Evolutionary conservation across 2,329 filamentous ascomycete species (phyloP).

Genomic region (Trichoderma endophyticum): DNA sequence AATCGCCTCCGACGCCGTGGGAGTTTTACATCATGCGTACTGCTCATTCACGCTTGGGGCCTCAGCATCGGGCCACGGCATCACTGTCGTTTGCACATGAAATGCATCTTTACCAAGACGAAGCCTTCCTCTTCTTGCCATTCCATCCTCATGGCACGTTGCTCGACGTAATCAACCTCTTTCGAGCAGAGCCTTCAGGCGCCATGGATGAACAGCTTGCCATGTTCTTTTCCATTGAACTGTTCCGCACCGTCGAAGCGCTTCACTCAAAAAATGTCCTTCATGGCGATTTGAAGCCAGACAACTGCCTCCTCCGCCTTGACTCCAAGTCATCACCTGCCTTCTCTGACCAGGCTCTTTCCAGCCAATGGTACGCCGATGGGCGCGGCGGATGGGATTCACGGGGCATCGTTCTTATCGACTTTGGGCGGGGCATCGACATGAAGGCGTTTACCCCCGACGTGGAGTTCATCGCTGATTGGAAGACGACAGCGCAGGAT

Average conservation of each 20-base stretch:
- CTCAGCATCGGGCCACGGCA: slow-evolving; percentile 66
- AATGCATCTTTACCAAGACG: slow-evolving; percentile 86
- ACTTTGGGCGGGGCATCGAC: slow-evolving; percentile 93
- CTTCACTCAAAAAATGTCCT: slow-evolving; percentile 76
- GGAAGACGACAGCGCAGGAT: slow-evolving; percentile 83
- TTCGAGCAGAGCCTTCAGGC: slow-evolving; percentile 66
- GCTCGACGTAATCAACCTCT: slow-evolving; percentile 89
- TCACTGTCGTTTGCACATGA: slow-evolving; percentile 83
- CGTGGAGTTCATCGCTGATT: slow-evolving; percentile 87
- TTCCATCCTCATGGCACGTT: slow-evolving; percentile 87
- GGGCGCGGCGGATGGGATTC: slow-evolving; percentile 75
- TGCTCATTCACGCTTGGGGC: slow-evolving; percentile 70
- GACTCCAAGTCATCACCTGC: slow-evolving; percentile 40
- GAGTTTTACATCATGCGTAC: slow-evolving; percentile 95
- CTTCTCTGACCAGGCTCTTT: slow-evolving; percentile 43
- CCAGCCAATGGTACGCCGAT: slow-evolving; percentile 65
- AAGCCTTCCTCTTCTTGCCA: slow-evolving; percentile 84
- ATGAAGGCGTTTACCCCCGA: slow-evolving; percentile 76
- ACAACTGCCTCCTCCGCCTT: slow-evolving; percentile 90
- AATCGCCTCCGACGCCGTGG: slow-evolving; percentile 83
- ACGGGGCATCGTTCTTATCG: slow-evolving; percentile 83
- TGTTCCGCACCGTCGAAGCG: slow-evolving; percentile 84
- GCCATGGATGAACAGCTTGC: slow-evolving; percentile 87
- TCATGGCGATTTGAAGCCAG: slow-evolving; percentile 91
- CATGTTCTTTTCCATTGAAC: slow-evolving; percentile 94